Conservation (phyloP, 345 rosid genomes). For the Arabis alpina region DNA sequence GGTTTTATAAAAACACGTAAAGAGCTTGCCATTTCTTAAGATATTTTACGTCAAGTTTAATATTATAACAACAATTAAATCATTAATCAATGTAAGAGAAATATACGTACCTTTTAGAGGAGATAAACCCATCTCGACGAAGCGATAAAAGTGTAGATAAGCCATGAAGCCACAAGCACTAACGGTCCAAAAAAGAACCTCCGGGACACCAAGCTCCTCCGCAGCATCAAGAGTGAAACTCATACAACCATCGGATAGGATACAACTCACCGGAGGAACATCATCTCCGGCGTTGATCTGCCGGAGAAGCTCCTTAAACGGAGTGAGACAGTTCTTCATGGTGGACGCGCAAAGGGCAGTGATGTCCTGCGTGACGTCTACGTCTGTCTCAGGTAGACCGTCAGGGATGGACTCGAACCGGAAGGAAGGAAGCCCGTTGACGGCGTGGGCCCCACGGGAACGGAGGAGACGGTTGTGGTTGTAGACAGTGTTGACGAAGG, state of each 20-base stretch:
- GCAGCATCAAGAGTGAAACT: constrained; percentile 42
- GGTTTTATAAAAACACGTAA: no score
- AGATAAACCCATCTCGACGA: constrained; percentile 29
- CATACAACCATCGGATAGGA: constrained; percentile 39
- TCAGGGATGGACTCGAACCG: constrained; percentile 37
- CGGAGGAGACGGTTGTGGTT: constrained; percentile 39
- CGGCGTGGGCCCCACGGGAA: constrained; percentile 22
- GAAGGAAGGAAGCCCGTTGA: constrained; percentile 24
- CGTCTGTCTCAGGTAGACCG: constrained; percentile 31
- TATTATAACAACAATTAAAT: neutral
- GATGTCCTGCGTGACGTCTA: constrained; percentile 28
- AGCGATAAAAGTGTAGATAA: constrained; percentile 31
- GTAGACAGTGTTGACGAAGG: constrained; percentile 37
- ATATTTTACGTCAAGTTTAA: neutral
- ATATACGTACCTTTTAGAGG: constrained; percentile 34
- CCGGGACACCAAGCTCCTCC: constrained; percentile 41
- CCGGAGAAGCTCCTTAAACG: constrained; percentile 36
- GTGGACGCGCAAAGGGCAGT: constrained; percentile 24
- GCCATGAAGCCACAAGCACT: constrained; percentile 35
- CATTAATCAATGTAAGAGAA: neutral
- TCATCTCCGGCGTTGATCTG: constrained; percentile 13
- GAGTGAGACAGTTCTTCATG: constrained; percentile 28
- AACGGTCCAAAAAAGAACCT: constrained; percentile 33
- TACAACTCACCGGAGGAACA: constrained; percentile 41
- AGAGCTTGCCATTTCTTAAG: neutral